Conservation (phyloP, 768 basidiomycete genomes). For the Hydnum rufescens region DNA sequence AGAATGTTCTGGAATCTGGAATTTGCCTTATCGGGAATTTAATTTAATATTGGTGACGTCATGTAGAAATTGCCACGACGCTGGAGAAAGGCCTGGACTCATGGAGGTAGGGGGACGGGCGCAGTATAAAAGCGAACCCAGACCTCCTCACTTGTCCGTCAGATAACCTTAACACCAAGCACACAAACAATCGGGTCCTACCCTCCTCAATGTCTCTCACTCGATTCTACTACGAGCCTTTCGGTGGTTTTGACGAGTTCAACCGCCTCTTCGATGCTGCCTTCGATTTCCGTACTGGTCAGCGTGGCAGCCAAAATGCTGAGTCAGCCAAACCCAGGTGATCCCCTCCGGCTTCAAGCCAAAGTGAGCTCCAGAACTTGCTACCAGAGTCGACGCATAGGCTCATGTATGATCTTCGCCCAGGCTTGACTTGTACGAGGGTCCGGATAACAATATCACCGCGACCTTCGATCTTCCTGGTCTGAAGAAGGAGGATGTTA, state of each 20-base stretch:
- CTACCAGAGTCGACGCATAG: background rate
- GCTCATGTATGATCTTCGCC: background rate
- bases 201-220: slow-evolving; percentile 20
- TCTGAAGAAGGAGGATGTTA: slow-evolving; percentile 28
- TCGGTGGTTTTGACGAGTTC: slow-evolving; percentile 22
- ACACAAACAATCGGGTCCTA: background rate
- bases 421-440: slow-evolving; percentile 28
- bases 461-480: slow-evolving; percentile 39
- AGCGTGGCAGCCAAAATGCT: slow-evolving; percentile 9
- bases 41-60: no score
- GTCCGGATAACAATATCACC: slow-evolving; percentile 25
- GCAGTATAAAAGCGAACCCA: no score
- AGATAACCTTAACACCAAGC: no score
- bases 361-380: slow-evolving; percentile 12
- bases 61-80: no score
- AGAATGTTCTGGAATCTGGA: no score
- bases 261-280: slow-evolving; percentile 28
- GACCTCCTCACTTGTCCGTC: no score
- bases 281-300: no score
- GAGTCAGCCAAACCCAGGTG: background rate
- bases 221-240: slow-evolving; percentile 24
- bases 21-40: no score
- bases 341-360: slow-evolving; percentile 13
- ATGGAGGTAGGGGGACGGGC: no score
- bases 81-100: no score